phyloP scores from a whole-genome alignment of 768 basidiomycete genomes.

The Tulasnella sp. region DNA sequence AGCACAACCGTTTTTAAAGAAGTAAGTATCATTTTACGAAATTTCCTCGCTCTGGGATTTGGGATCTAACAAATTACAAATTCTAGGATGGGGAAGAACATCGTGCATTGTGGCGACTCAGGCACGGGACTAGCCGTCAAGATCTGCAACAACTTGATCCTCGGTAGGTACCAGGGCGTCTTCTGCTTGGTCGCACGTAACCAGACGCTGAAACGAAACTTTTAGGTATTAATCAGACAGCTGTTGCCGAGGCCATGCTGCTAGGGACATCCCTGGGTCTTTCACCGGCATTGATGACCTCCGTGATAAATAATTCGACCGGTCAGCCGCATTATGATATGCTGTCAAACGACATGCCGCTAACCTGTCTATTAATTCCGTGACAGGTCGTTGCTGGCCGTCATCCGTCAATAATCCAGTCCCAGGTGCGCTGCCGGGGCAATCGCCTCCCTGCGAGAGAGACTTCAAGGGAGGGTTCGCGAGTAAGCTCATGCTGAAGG shows the following conservation, averaged over 20 bases:
- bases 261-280: conserved; percentile 75
- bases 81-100: conserved; percentile 70
- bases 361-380: conserved; percentile 22
- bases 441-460: conserved; percentile 71
- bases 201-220: conserved; percentile 27
- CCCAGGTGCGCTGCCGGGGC: conserved; percentile 55
- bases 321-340: not conserved
- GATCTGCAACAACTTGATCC: conserved; percentile 67
- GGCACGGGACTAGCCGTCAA: conserved; percentile 80
- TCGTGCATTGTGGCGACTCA: conserved; percentile 74
- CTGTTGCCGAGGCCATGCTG: conserved; percentile 83
- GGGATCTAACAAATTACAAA: no score
- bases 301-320: conserved; percentile 59
- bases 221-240: conserved; percentile 65
- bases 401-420: conserved; percentile 83
- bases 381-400: conserved; percentile 72
- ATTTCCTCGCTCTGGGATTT: not conserved
- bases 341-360: not conserved
- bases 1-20: conserved; percentile 46
- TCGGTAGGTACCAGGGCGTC: conserved; percentile 27
- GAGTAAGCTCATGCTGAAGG: conserved; percentile 76
- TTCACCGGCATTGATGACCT: conserved; percentile 48
- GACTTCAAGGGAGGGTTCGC: conserved; percentile 82
- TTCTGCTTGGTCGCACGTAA: not conserved
- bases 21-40: not conserved